These are phyloP conservation scores for Mycena haematopus DNA, from an alignment of 768 basidiomycete species.

Conservation along the genomic window DNA sequence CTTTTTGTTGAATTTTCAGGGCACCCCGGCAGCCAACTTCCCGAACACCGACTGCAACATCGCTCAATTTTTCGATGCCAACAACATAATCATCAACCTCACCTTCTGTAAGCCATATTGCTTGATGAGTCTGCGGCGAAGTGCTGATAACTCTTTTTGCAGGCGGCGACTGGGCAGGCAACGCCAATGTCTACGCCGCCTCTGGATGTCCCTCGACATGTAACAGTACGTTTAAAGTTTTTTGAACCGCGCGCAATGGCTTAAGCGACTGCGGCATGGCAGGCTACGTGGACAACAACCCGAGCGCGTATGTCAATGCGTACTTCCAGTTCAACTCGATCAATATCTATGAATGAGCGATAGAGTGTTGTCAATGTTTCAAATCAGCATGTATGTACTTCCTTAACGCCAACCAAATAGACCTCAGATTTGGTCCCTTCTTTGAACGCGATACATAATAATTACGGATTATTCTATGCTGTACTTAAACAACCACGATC, in stretches of 20 bases:
- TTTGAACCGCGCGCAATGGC: background rate
- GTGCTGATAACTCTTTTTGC: background rate
- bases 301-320: constrained; percentile 64
- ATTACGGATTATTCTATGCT: constrained; percentile 1
- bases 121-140: background rate
- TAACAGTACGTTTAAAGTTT: constrained; percentile 49
- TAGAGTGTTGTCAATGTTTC: too few relatives aligned
- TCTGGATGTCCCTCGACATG: constrained; percentile 65
- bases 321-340: constrained; percentile 73
- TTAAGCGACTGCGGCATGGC: background rate
- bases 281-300: constrained; percentile 71
- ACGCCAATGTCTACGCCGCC: constrained; percentile 44
- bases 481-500: constrained; percentile 46
- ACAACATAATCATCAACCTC: constrained; percentile 72
- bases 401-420: background rate
- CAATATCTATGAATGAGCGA: constrained; percentile 39
- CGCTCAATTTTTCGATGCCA: constrained; percentile 54
- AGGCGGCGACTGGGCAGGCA: constrained; percentile 68
- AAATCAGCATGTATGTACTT: background rate
- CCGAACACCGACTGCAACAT: constrained; percentile 67
- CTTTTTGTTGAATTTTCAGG: constrained; percentile 40
- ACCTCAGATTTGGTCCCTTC: background rate
- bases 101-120: constrained; percentile 43
- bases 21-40: constrained; percentile 63
- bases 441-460: background rate